Evolutionary conservation across 106 monocot species (phyloP).

Genomic region (Chionographis japonica): DNA sequence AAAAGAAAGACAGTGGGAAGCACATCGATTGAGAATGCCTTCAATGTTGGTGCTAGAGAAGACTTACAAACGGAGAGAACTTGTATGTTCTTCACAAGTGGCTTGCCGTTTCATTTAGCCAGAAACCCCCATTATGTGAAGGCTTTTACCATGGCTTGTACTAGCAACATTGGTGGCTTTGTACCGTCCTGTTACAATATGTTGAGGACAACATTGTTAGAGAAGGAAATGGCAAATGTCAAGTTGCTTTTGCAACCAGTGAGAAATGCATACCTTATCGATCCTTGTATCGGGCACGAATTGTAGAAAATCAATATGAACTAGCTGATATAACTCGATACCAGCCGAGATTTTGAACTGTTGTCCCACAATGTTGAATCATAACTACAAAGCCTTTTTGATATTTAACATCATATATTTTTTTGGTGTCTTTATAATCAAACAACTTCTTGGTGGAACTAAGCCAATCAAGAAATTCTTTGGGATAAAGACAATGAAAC

Average conservation of each 20-base stretch:
- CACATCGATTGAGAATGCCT: not conserved
- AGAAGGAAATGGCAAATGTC: too few species aligned
- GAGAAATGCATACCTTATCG: not conserved
- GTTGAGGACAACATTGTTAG: not conserved
- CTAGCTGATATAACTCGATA: too few species aligned
- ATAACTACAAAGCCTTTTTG: too few species aligned
- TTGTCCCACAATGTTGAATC: too few species aligned
- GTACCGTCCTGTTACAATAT: constrained; percentile 1
- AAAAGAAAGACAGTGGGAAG: not conserved
- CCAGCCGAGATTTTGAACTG: too few species aligned
- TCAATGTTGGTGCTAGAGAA: not conserved
- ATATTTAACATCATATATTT: too few species aligned
- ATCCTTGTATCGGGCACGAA: too few species aligned
- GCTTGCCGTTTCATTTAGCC: constrained; percentile 14
- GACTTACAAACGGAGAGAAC: constrained; percentile 2
- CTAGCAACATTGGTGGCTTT: not conserved
- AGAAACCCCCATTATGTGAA: constrained; percentile 10
- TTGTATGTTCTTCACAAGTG: constrained; percentile 6
- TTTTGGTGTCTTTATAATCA: too few species aligned
- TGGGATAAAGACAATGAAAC: too few species aligned
- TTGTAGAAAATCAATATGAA: too few species aligned
- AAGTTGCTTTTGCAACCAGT: not conserved
- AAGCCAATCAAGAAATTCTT: too few species aligned
- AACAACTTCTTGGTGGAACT: too few species aligned
- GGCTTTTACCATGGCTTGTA: not conserved